A percentile compares a stretch with the other conserved stretches of the same genome.
Evolutionary conservation across 2,329 filamentous ascomycete species (phyloP).

Genomic region (Colletotrichum spaethianum): DNA sequence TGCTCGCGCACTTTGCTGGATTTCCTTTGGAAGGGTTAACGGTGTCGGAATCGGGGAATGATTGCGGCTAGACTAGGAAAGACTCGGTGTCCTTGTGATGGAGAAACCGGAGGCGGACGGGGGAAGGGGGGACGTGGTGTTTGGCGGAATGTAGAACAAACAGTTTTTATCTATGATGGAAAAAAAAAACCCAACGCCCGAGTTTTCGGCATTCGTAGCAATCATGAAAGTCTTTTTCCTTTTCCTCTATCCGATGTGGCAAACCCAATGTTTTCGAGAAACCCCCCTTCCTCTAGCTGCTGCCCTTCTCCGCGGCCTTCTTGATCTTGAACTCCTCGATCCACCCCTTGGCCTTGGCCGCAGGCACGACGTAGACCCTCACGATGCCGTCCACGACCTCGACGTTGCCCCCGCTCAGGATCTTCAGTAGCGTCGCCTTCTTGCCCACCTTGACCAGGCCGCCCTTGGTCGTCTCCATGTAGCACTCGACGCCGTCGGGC

Average conservation of each 20-base stretch:
- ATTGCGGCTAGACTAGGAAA: slow-evolving; percentile 15
- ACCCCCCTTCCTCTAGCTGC: background rate
- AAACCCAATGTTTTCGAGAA: background rate
- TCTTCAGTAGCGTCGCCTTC: slow-evolving; percentile 83
- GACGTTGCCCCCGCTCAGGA: slow-evolving; percentile 81
- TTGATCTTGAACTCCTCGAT: slow-evolving; percentile 87
- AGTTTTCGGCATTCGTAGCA: slow-evolving; percentile 16
- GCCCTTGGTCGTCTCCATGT: slow-evolving; percentile 85
- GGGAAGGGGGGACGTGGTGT: background rate
- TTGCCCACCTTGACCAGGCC: slow-evolving; percentile 92
- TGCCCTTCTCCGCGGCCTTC: slow-evolving; percentile 66
- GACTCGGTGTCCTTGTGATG: slow-evolving; percentile 14
- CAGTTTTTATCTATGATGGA: background rate
- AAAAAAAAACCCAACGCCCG: background rate
- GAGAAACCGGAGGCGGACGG: background rate
- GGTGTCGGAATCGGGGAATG: slow-evolving; percentile 14
- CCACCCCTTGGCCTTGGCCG: slow-evolving; percentile 78
- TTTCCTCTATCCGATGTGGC: too few species aligned
- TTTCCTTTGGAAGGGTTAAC: background rate
- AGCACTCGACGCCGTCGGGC: slow-evolving; percentile 81
- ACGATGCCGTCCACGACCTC: slow-evolving; percentile 92
- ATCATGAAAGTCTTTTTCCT: slow-evolving; percentile 1
- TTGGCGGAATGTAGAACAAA: slow-evolving; percentile 12
- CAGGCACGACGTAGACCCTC: slow-evolving; percentile 86
- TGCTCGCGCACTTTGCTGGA: slow-evolving; percentile 30